These are phyloP conservation scores for Syzygium malaccense DNA, from an alignment of 441 rosid species.

Conservation along the genomic window DNA sequence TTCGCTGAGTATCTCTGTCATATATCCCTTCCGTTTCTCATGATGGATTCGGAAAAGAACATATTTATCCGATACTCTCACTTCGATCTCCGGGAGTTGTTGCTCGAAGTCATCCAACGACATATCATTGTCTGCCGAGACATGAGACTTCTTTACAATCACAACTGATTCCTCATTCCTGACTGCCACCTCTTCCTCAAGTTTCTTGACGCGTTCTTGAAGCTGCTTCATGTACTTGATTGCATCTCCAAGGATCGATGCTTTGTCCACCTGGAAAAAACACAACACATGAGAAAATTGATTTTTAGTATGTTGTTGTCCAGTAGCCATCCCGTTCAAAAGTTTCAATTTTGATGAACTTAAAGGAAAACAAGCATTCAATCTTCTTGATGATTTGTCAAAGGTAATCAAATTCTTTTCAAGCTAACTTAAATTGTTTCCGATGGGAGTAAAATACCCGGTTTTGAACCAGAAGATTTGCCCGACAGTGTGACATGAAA, in stretches of 20 bases:
- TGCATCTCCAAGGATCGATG: constrained; percentile 52
- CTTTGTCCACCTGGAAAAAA: constrained; percentile 48
- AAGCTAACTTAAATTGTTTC: not conserved
- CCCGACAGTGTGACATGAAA: not conserved
- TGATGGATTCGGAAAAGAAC: constrained; percentile 65
- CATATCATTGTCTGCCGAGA: constrained; percentile 33
- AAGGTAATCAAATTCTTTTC: not conserved
- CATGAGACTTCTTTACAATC: constrained; percentile 47
- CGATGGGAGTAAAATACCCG: not conserved
- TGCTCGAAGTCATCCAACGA: constrained; percentile 28
- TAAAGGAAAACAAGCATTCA: not conserved
- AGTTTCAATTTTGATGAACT: not conserved
- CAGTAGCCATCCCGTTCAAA: not conserved
- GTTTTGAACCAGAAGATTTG: not conserved
- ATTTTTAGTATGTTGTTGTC: not conserved
- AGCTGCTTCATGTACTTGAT: constrained; percentile 41
- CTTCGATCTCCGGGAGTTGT: constrained; percentile 74
- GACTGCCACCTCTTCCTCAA: constrained; percentile 42
- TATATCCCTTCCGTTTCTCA: constrained; percentile 40
- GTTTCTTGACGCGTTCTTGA: constrained; percentile 33
- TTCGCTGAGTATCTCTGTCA: constrained; percentile 37
- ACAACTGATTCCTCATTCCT: constrained; percentile 53
- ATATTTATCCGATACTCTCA: constrained; percentile 46
- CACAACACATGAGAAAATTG: not conserved
- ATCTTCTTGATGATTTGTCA: not conserved